Evolutionary conservation across 2,329 filamentous ascomycete genomes (phyloP).

Genomic region (Fusarium cicatricum): DNA sequence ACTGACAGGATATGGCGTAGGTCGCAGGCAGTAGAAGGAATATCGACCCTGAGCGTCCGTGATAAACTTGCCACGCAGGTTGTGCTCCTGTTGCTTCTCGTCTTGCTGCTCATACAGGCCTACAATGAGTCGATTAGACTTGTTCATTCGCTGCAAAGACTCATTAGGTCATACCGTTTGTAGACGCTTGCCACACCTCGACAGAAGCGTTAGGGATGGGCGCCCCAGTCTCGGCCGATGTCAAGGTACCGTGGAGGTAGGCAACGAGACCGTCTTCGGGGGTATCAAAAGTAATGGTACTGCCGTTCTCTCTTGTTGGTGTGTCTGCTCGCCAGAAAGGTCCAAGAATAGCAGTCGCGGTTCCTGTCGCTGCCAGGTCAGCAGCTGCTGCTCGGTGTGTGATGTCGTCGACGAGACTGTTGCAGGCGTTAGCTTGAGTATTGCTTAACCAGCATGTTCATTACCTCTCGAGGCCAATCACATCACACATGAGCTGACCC

Average conservation of each 20-base stretch:
- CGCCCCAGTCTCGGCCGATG: slow-evolving; percentile 66
- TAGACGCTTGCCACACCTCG: slow-evolving; percentile 82
- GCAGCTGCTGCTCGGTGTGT: slow-evolving; percentile 67
- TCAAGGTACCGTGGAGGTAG: slow-evolving; percentile 70
- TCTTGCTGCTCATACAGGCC: slow-evolving; percentile 77
- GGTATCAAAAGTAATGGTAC: slow-evolving; percentile 66
- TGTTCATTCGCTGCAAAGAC: fast-evolving
- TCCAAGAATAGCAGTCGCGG: slow-evolving; percentile 81
- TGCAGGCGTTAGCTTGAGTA: neutral
- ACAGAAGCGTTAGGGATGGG: slow-evolving; percentile 72
- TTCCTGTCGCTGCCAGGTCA: slow-evolving; percentile 56
- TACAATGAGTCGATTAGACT: slow-evolving; percentile 16
- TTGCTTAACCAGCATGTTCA: slow-evolving; percentile 18
- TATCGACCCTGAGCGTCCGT: slow-evolving; percentile 73
- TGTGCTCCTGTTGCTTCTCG: slow-evolving; percentile 72
- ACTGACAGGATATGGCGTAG: slow-evolving; percentile 61
- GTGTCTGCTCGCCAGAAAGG: slow-evolving; percentile 84
- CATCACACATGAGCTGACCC: slow-evolving; percentile 75
- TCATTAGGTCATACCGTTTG: slow-evolving; percentile 61
- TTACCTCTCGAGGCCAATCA: slow-evolving; percentile 76
- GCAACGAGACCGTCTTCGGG: slow-evolving; percentile 60
- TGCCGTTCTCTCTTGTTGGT: slow-evolving; percentile 74
- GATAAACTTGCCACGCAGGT: slow-evolving; percentile 75
- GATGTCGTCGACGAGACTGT: slow-evolving; percentile 78
- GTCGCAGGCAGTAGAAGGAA: slow-evolving; percentile 66